phyloP scores from a whole-genome alignment of 1,284 basidiomycete species.

The Irpex lacteus region DNA sequence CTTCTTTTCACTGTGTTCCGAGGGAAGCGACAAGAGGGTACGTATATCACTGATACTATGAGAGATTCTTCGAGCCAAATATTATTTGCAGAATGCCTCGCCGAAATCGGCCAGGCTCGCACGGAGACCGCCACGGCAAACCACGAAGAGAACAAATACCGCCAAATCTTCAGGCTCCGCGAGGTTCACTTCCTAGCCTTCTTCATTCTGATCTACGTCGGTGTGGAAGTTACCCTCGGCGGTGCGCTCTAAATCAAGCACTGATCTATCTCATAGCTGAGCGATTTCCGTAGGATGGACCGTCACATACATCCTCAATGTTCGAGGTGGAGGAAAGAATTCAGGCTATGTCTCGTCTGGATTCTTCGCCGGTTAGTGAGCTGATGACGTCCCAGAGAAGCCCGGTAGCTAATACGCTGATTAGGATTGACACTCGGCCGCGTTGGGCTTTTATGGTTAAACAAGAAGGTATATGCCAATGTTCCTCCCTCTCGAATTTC shows the following conservation, averaged over 20 bases:
- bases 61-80: background rate
- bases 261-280: no score
- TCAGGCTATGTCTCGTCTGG: slow-evolving; percentile 51
- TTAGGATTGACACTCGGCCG: slow-evolving; percentile 44
- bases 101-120: slow-evolving; percentile 29
- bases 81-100: slow-evolving; percentile 27
- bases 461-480: slow-evolving; percentile 36
- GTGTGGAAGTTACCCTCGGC: slow-evolving; percentile 46
- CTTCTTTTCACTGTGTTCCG: slow-evolving; percentile 49
- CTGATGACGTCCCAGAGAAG: background rate
- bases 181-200: slow-evolving; percentile 41
- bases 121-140: slow-evolving; percentile 14
- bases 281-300: slow-evolving; percentile 35
- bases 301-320: slow-evolving; percentile 47
- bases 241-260: slow-evolving; percentile 24
- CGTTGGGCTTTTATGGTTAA: slow-evolving; percentile 46
- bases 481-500: background rate
- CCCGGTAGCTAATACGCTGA: background rate
- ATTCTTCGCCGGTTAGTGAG: slow-evolving; percentile 46
- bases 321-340: slow-evolving; percentile 43
- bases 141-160: slow-evolving; percentile 31
- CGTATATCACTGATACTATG: slow-evolving; percentile 4
- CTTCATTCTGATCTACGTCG: slow-evolving; percentile 46
- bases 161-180: slow-evolving; percentile 36
- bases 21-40: slow-evolving; percentile 54